Evolutionary conservation across 202 grass and related monocot species (phyloP), one percentile per base, ranked within the genome.

Genomic region (Schoenoplectus triqueter): DNA sequence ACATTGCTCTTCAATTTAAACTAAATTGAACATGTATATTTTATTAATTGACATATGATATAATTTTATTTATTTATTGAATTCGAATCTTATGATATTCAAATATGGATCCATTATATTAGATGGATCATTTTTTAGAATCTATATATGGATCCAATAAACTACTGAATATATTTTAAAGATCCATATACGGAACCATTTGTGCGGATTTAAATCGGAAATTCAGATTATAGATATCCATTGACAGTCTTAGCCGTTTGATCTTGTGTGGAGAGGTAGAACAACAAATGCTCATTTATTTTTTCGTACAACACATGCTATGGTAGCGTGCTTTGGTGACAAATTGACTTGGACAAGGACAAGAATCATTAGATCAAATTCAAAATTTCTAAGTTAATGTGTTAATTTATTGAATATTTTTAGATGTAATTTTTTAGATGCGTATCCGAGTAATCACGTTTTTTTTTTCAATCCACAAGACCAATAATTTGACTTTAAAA

Each of bases 301-400:
- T 73, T 18, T 4, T 2, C 2, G 14, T 46, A 18, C 42, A 76
- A 39, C 46, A 48, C 72, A 75, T 75, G 50, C 4, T 14, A 76
- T 76, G 10, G 73, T 76, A 0, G 73, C 10, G 73, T 76, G 73
- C 5, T 39, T 5, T 55, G 55, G 54, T 59, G 6, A 14, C 1
- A 41, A 78, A 45, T 79, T 79, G 55, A 45, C 5, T 41, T 61
- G 22, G 7, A 61, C 3, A 3, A 79, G 11, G 7, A 61, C 3
- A 3, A 79, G 17, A 9, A 60, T 79, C 52, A 60, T 60, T 6
- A 31, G 13, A 78, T 78, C 31, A 78, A 78, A 61, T 44, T 78
- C 6, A 40, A 45, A 3, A 21, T 40, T 50, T 3, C 4, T 54
- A 10, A 73, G n/a, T 74, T 54, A 0, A 52, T 31, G 9, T 13